Base-by-base conservation (phyloP, 2,329 filamentous ascomycete species). In the Nannizziopsis arthrosporioides region DNA sequence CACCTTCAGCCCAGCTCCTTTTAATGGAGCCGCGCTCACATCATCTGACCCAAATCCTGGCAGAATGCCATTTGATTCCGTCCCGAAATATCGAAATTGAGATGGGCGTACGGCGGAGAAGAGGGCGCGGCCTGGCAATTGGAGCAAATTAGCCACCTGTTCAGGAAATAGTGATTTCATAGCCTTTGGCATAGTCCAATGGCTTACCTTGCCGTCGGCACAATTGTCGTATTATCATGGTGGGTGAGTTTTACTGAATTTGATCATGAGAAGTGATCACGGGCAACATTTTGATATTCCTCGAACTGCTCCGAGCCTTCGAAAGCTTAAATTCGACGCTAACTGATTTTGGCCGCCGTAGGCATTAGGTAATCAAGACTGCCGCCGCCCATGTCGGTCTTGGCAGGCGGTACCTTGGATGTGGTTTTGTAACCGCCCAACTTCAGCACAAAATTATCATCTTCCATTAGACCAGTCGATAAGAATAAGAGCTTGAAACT, bases 221-320 rank as follows among this genome's bases (percentile, higher is more conserved):
- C 38, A 66, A 43, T 48, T 64, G 59, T 54, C 66, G 63, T 56
- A 68, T 59, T 60, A 68, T 68, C 67, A 69, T 69, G 43, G 47
- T 63, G 61, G 42, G 39, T 8, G 54, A 45, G 8, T 32, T n/a
- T n/a, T 45, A 40, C 27, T 32, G 45, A 32, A 45, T 37, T 7
- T 37, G 49, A 22, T 53, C 47, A 50, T 44, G 45, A 47, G 49
- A 14, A 45, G 42, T 12, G 32, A 50, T 48, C 44, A 44, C 42
- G 39, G 32, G 27, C 37, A 18, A 35, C 18, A 27, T 42, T 47
- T 42, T 47, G 37, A 47, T 42, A 47, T 47, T 47, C 38, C 35
- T 36, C 38, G 5, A 32, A n/a, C 37, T 9, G 27, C 35, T 11
- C 15, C 17, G n/a, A 34, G 19, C 5, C 17, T 7, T n/a, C 18